Base-by-base conservation (phyloP, 352 stramenopile species). In the Phytophthora nicotianae region DNA sequence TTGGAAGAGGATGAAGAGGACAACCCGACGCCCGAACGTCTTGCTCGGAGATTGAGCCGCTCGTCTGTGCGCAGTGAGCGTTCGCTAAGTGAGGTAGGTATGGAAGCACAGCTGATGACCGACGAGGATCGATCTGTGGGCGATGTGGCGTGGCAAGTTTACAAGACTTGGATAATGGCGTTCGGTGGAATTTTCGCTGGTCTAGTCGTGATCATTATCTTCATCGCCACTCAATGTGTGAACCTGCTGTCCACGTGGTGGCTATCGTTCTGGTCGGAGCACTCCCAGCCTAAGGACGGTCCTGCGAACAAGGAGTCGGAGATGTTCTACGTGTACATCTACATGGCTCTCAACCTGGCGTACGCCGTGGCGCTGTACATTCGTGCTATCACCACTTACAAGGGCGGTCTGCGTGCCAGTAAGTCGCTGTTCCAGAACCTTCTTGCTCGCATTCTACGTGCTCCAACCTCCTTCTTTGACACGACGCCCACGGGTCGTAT, bases 361-460 rank as follows among this genome's bases (percentile, higher is more conserved):
- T 89, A 83, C 24, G 75, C 82, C 14, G 42, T 93, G 17, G 54
- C 78, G n/a, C 35, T 96, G 19, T 95, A 81, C 66, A 50, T 89
- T 27, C 83, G 77, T 26, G 68, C 74, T n/a, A 71, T 93, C 27
- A 61, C 65, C 6, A 77, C 81, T 24, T 93, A 90, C 64, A 72
- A 81, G 16, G 69, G 74, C 21, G 76, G 74, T 11, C 72, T 96
- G 11, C 71, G 71, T 21, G 90, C 83, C 1, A 83, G 71, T 55
- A 74, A 66, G 9, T 66, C 67, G 8, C 51, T 98, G 4, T 90
- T 93, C 58, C 62, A 81, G 26, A 51, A 70, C 9, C 51, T 98
- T 48, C 52, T 97, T n/a, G 91, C 95, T 19, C 81, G 96, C 43
- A 97, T 99, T 77, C 51, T 97, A 75, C 67, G 77, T 50, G 67